Evolutionary conservation across 2,329 filamentous ascomycete species (phyloP), one percentile per base, ranked within the genome.

Genomic region (Ophiocordyceps camponoti-saundersi): DNA sequence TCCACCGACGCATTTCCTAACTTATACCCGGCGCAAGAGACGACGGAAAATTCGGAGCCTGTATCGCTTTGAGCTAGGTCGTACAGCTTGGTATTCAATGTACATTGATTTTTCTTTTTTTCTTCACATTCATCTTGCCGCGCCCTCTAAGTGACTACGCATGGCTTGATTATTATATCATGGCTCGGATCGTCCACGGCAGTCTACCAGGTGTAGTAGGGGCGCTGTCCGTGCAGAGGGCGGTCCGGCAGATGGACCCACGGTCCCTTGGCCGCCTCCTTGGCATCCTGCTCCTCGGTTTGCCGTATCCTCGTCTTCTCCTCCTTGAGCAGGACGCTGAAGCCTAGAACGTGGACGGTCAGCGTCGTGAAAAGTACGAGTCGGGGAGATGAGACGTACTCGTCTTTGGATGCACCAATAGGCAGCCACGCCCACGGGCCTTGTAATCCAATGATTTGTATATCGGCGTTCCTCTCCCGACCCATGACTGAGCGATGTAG

Each of bases 401-500:
- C 29, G 90, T 86, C 53, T 79, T 76, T 1, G 86, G 86, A 53
- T 80, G 80, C 48, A 71, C 71, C 62, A 92, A 71, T 32, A 77
- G 62, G 56, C 84, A 76, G 52, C 82, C 75, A 48, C 75, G 71
- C 32, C 87, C 87, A 59, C 85, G 75, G 3, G 87, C 88, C 52
- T 90, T 80, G 62, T 80, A 82, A 54, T 89, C 82, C 6, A 76
- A 67, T 43, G 70, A 68, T 49, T 65, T 66, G 23, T 62, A 65
- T 48, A 75, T 73, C 62, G 71, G 82, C 1, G 73, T 70, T 0
- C 86, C 85, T 52, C 83, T 80, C 47, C 85, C 86, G 42, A 95
- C 87, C 90, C 90, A 98, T 5, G 89, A 87, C 65, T 96, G 79
- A 47, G 88, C 83, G 54, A 98, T 75, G 62, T 95, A 98, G 53